Evolutionary conservation across 345 rosid genomes (phyloP), one percentile per base, ranked within the genome.

Genomic region (Populus davidiana): DNA sequence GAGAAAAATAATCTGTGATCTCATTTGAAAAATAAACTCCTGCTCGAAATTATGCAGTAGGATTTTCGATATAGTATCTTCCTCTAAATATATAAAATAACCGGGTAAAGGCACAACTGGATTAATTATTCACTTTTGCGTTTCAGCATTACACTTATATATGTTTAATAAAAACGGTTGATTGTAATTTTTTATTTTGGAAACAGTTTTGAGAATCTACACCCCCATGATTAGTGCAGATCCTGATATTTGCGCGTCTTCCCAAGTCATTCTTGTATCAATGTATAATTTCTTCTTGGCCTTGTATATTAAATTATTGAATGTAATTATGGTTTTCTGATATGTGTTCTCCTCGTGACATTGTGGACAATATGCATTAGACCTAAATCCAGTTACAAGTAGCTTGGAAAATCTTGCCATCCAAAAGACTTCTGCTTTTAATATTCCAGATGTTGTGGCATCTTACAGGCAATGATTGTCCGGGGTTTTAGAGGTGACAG

Each of bases 401-500:
- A 27, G 47, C 35, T 67, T 39, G 62, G n/a, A 18, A 75, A 56
- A 41, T 73, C 59, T 54, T 39, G 61, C 43, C 13, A 11, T 59
- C 36, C 31, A 49, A 25, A 25, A 27, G 39, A 39, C 70, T 71
- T 61, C 13, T 31, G 66, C 35, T 78, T 66, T 47, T 75, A 52
- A 14, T 50, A 10, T 39, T 61, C 65, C 63, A 6, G 38, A 8
- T 11, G 59, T 1, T 79, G 54, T 64, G 73, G 71, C 27, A 41
- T 77, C 75, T 47, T 69, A 41, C 86, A 95, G 99, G 99, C 99
- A n/a, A 95, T 95, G 99, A 95, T 95, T 75, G 90, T 93, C 20
- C 88, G 99, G 79, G 99, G 99, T 38, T 95, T 93, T 81, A 87
- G 89, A 80, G 99, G 99, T 63, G 89, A 95, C 79, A 88, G 97